Conservation (phyloP, 78 protist genomes). For the Polysphondylium violaceum region DNA sequence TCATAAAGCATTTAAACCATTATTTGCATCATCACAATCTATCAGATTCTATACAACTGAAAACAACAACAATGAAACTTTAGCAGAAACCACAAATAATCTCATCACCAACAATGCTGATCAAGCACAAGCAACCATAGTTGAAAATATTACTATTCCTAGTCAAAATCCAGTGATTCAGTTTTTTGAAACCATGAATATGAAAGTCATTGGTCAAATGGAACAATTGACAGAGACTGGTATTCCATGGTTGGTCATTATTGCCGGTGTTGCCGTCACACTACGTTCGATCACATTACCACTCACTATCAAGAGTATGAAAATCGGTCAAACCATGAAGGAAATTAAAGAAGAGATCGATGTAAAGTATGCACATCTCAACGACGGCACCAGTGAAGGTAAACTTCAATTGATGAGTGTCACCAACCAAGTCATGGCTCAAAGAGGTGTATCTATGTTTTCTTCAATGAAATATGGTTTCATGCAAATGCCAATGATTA, state of each 20-base stretch:
- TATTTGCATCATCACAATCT: no score
- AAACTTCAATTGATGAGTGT: neutral
- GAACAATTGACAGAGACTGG: no score
- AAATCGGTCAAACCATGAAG: neutral
- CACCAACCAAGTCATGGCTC: neutral
- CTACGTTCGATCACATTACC: constrained; percentile 15
- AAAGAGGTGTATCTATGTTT: neutral
- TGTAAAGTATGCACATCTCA: neutral
- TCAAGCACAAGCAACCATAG: no score
- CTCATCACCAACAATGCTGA: no score
- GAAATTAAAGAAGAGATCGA: constrained; percentile 31
- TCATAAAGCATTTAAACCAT: no score
- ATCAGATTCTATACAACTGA: no score
- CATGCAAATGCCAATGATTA: constrained; percentile 21
- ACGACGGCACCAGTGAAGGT: constrained; percentile 56
- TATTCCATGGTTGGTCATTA: constrained; percentile 44
- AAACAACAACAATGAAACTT: no score
- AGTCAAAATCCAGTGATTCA: no score
- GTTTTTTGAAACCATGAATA: no score
- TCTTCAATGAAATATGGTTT: neutral
- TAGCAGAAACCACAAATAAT: no score
- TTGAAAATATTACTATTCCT: no score
- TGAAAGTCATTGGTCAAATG: no score
- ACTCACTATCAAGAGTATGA: constrained; percentile 3
- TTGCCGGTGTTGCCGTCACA: constrained; percentile 10